These are phyloP conservation scores for Scedosporium dehoogii DNA, from an alignment of 2,329 filamentous ascomycete genomes.

Conservation along the genomic window DNA sequence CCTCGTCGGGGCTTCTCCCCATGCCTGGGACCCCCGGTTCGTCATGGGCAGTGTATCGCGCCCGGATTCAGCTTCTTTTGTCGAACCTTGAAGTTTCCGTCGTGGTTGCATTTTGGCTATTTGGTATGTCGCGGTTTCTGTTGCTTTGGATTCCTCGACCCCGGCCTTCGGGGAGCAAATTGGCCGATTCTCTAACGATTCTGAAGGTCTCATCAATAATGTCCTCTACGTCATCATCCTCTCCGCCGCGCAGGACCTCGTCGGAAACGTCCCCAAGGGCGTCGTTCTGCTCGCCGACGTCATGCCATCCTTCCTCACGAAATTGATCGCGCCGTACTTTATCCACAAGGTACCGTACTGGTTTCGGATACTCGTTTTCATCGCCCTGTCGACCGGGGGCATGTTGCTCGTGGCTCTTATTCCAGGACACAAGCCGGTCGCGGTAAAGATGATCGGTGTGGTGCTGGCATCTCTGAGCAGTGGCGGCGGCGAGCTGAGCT, in stretches of 20 bases:
- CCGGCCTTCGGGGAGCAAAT: no score
- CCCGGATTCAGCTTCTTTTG: conserved; percentile 54
- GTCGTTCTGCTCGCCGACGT: conserved; percentile 90
- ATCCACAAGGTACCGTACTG: conserved; percentile 81
- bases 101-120: conserved; percentile 80
- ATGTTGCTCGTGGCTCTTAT: conserved; percentile 86
- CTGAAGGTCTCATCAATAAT: conserved; percentile 64
- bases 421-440: conserved; percentile 49
- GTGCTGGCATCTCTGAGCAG: conserved; percentile 76
- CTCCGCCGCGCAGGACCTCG: conserved; percentile 88
- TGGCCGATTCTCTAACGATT: conserved; percentile 7
- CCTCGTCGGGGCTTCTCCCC: conserved; percentile 38
- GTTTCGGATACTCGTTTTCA: conserved; percentile 64
- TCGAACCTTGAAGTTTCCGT: conserved; percentile 61
- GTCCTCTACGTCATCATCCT: conserved; percentile 97
- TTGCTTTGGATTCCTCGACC: background rate
- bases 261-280: conserved; percentile 84
- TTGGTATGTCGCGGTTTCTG: conserved; percentile 48
- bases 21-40: conserved; percentile 49
- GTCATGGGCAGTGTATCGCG: conserved; percentile 65
- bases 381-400: conserved; percentile 63
- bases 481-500: conserved; percentile 82
- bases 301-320: conserved; percentile 77
- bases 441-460: conserved; percentile 71
- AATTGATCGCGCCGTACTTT: conserved; percentile 85